A percentile compares a stretch with the other conserved stretches of the same genome.
Conservation (phyloP, 345 rosid species). For the Cardiospermum halicacabum region DNA sequence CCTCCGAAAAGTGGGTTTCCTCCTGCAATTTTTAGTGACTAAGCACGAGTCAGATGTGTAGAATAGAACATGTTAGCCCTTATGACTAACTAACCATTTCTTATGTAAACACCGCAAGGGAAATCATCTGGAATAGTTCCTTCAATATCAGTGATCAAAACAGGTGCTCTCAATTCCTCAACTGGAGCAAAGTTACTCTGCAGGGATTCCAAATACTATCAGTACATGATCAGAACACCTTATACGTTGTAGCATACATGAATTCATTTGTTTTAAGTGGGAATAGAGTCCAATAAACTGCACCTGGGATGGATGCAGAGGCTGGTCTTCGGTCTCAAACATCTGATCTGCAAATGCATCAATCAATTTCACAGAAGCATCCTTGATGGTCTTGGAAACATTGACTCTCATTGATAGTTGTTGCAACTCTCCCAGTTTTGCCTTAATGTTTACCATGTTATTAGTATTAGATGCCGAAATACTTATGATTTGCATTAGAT, state of each 20-base stretch:
- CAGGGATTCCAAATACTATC: background rate
- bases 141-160: conserved; percentile 16
- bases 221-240: background rate
- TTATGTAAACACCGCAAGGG: conserved; percentile 31
- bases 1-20: conserved; percentile 51
- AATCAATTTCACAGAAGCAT: conserved; percentile 19
- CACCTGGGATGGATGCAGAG: conserved; percentile 24
- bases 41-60: background rate
- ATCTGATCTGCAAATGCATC: conserved; percentile 34
- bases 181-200: conserved; percentile 41
- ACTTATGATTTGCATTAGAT: background rate
- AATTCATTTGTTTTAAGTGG: background rate
- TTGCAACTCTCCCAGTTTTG: conserved; percentile 19
- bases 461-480: background rate
- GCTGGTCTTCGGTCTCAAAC: conserved; percentile 35
- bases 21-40: conserved; percentile 28
- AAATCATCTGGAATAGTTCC: conserved; percentile 35
- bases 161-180: conserved; percentile 27
- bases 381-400: conserved; percentile 22
- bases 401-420: conserved; percentile 19
- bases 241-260: background rate
- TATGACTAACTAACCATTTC: conserved; percentile 33
- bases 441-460: conserved; percentile 13
- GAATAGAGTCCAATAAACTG: conserved; percentile 25
- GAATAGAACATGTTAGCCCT: no score